A percentile compares a stretch with the other conserved stretches of the same genome.
These are phyloP conservation scores for Myriangium duriaei DNA, from an alignment of 2,329 filamentous ascomycete species.

Conservation along the genomic window DNA sequence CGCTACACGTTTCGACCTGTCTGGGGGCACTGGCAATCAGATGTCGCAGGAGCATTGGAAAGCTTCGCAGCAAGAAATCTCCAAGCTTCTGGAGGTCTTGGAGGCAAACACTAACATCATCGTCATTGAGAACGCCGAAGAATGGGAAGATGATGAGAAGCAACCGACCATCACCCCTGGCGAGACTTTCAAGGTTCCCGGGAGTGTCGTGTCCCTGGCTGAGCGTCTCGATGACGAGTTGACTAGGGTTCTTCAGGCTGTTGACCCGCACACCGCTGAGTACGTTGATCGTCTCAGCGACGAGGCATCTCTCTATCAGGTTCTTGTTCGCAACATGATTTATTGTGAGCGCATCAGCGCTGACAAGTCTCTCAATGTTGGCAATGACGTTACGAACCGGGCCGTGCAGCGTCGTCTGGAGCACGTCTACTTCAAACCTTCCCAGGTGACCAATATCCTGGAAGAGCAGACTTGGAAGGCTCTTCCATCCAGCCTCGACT, in stretches of 20 bases:
- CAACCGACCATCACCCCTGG: slow-evolving; percentile 58
- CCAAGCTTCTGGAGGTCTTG: slow-evolving; percentile 62
- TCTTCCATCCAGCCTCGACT: slow-evolving; percentile 58
- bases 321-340: slow-evolving; percentile 74
- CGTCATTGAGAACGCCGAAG: slow-evolving; percentile 82
- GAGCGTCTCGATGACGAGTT: slow-evolving; percentile 96
- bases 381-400: slow-evolving; percentile 82
- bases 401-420: slow-evolving; percentile 88
- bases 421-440: slow-evolving; percentile 98
- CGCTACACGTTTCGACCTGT: slow-evolving; percentile 88
- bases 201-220: slow-evolving; percentile 85
- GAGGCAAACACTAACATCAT: slow-evolving; percentile 70
- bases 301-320: slow-evolving; percentile 80
- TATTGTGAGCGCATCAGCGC: slow-evolving; percentile 77
- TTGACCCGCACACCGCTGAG: slow-evolving; percentile 96
- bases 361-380: slow-evolving; percentile 55
- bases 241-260: slow-evolving; percentile 88
- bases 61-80: slow-evolving; percentile 76
- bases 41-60: slow-evolving; percentile 99
- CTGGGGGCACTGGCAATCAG: slow-evolving; percentile 61
- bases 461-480: slow-evolving; percentile 90
- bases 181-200: slow-evolving; percentile 81
- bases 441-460: slow-evolving; percentile 82
- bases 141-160: slow-evolving; percentile 99
- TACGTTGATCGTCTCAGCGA: slow-evolving; percentile 93